These are phyloP conservation scores for Umbelopsis isabellina DNA, from an alignment of 192 early-diverging fungal species.

Conservation along the genomic window DNA sequence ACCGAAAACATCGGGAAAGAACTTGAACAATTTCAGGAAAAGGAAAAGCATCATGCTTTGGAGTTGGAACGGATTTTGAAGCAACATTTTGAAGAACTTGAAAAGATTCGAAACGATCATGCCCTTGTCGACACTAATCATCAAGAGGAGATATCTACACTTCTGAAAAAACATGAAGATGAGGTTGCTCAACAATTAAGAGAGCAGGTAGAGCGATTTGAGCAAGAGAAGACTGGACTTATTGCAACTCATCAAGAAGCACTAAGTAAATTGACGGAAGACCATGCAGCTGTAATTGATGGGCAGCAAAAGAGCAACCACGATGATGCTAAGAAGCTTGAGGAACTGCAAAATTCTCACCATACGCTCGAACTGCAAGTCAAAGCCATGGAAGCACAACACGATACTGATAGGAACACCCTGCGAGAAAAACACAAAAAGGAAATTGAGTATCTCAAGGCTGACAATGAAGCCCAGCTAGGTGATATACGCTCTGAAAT, in stretches of 20 bases:
- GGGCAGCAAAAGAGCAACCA: neutral
- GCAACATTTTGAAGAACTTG: slow-evolving; percentile 1
- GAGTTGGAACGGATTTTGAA: slow-evolving; percentile 16
- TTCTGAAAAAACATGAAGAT: neutral
- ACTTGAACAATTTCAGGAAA: slow-evolving; percentile 1
- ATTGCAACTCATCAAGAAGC: neutral
- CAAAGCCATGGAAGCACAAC: neutral
- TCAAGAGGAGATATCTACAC: slow-evolving; percentile 24
- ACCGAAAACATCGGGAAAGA: neutral
- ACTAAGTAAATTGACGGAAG: neutral
- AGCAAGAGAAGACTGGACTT: slow-evolving; percentile 6
- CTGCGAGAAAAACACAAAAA: neutral
- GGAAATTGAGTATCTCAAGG: slow-evolving; percentile 5
- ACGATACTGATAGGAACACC: neutral
- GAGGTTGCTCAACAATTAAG: slow-evolving; percentile 10
- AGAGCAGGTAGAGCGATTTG: slow-evolving; percentile 14
- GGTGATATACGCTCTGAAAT: slow-evolving; percentile 7
- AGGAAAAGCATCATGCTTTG: slow-evolving; percentile 4
- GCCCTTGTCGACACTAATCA: neutral
- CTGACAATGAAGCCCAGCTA: neutral
- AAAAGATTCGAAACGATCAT: slow-evolving; percentile 1
- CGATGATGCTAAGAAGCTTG: neutral
- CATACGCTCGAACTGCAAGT: neutral
- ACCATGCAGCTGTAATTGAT: neutral
- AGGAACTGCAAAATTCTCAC: neutral